phyloP scores from a whole-genome alignment of 768 basidiomycete genomes.

The Mycena olivaceomarginata region DNA sequence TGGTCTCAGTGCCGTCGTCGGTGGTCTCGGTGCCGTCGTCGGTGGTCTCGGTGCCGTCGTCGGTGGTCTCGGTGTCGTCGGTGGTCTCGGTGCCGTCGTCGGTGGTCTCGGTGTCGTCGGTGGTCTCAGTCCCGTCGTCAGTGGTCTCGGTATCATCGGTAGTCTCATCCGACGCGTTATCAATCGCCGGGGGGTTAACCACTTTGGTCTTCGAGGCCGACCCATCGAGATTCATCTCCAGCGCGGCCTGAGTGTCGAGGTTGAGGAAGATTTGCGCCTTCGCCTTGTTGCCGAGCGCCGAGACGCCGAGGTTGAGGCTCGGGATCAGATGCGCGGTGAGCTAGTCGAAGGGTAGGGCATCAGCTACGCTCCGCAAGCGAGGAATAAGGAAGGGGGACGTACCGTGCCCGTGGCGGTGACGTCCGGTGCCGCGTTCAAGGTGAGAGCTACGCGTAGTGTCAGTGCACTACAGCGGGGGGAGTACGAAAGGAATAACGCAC shows the following conservation, averaged over 20 bases:
- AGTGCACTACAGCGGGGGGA: not conserved
- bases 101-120: not conserved
- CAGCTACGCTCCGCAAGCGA: not conserved
- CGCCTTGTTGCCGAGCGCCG: slow-evolving; percentile 43
- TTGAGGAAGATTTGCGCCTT: slow-evolving; percentile 40
- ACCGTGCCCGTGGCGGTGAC: slow-evolving; percentile 49
- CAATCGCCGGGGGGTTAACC: not conserved
- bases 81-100: not conserved
- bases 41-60: not conserved
- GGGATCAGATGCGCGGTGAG: slow-evolving; percentile 58
- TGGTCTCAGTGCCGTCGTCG: not conserved
- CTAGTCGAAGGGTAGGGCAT: not conserved
- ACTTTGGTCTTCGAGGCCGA: slow-evolving; percentile 18
- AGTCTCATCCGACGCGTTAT: not conserved
- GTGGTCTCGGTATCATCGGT: not conserved
- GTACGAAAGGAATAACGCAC: slow-evolving; percentile 17
- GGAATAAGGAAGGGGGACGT: not conserved
- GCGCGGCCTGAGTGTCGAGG: slow-evolving; percentile 51
- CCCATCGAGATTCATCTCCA: slow-evolving; percentile 46
- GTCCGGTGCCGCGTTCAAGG: slow-evolving; percentile 50
- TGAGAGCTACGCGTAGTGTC: slow-evolving; percentile 37
- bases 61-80: not conserved
- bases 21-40: too few species aligned
- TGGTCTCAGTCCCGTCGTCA: not conserved
- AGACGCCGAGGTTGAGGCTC: slow-evolving; percentile 51